phyloP scores from a whole-genome alignment of 257 asterid species.

The Paraleonurus japonicus region DNA sequence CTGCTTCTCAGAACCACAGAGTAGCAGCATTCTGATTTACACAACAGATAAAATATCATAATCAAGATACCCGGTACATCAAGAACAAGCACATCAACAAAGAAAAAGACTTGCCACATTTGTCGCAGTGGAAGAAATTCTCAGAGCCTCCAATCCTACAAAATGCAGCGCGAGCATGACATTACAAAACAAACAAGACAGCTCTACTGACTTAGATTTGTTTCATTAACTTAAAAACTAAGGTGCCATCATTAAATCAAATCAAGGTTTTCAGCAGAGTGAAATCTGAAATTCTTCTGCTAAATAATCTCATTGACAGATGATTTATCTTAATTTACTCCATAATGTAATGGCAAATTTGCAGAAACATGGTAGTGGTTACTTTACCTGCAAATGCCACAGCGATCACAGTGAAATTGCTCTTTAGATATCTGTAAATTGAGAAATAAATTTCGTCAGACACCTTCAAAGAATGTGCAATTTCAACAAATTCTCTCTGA shows the following conservation, averaged over 20 bases:
- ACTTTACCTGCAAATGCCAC: conserved; percentile 78
- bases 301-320: not conserved
- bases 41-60: not conserved
- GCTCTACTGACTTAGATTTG: not conserved
- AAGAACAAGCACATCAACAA: not conserved
- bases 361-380: not conserved
- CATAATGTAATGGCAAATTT: not conserved
- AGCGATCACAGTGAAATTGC: conserved; percentile 65
- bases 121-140: conserved; percentile 61
- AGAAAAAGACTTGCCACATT: conserved; percentile 44
- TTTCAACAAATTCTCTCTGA: not conserved
- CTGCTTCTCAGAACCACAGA: conserved; percentile 40
- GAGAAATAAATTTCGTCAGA: conserved; percentile 4
- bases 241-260: not conserved
- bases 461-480: no score
- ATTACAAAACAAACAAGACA: conserved; percentile 1
- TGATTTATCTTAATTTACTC: conserved; percentile 6
- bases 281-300: conserved; percentile 3
- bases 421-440: conserved; percentile 52
- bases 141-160: conserved; percentile 59
- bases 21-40: conserved; percentile 37
- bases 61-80: not conserved
- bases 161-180: not conserved
- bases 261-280: not conserved
- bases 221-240: conserved; percentile 1